A percentile compares a stretch with the other conserved stretches of the same genome.
These are phyloP conservation scores for Penium margaritaceum DNA, from an alignment of 139 green algal genomes.

Conservation along the genomic window DNA sequence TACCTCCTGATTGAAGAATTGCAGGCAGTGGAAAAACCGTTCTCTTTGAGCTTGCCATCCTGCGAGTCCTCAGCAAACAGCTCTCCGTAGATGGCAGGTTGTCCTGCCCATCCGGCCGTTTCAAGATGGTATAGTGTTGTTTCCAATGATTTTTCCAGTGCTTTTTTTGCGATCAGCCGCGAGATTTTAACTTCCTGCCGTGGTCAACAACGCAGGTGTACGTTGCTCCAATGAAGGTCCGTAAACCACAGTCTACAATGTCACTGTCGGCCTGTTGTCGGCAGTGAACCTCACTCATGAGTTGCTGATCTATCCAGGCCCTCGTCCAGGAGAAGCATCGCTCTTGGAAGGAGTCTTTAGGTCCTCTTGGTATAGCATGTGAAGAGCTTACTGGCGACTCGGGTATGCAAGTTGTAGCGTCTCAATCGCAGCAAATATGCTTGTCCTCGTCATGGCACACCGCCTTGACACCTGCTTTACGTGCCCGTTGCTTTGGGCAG, in stretches of 20 bases:
- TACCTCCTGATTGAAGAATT: neutral
- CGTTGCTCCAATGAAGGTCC: slow-evolving; percentile 18
- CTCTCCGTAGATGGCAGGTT: slow-evolving; percentile 28
- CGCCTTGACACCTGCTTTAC: too few relatives aligned
- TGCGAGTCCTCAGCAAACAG: slow-evolving; percentile 56
- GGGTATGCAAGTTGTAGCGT: neutral
- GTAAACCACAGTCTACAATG: neutral
- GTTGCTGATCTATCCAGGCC: slow-evolving; percentile 18
- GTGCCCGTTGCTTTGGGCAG: neutral
- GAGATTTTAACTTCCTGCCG: neutral
- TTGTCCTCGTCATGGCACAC: too few relatives aligned
- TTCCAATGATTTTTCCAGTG: neutral
- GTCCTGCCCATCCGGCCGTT: neutral
- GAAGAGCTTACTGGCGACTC: slow-evolving; percentile 27
- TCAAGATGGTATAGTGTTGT: slow-evolving; percentile 20
- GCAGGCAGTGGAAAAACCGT: slow-evolving; percentile 84
- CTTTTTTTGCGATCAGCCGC: neutral
- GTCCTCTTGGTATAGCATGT: slow-evolving; percentile 22
- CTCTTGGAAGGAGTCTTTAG: slow-evolving; percentile 32
- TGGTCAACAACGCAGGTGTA: slow-evolving; percentile 16
- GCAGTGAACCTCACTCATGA: slow-evolving; percentile 51
- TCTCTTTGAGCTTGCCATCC: slow-evolving; percentile 83
- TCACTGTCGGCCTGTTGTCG: slow-evolving; percentile 20
- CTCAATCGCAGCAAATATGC: neutral
- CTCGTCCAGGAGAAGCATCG: slow-evolving; percentile 38